Conservation (phyloP, 1,284 basidiomycete genomes). For the Puccinia coronata region DNA sequence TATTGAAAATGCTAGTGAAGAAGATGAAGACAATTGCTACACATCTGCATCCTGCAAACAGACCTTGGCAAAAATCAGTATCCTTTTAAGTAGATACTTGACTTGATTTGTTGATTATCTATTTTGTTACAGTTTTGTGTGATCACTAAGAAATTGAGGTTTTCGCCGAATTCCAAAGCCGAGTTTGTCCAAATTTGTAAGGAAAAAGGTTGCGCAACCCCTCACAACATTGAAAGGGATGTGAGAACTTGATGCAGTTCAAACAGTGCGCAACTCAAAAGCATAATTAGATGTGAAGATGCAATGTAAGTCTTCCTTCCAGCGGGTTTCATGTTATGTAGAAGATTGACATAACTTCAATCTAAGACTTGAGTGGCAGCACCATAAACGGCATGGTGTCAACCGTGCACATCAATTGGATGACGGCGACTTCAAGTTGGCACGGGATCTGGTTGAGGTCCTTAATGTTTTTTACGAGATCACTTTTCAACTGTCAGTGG, state of each 20-base stretch:
- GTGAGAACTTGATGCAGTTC: background rate
- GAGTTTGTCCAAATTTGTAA: background rate
- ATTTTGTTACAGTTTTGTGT: background rate
- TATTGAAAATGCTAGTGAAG: no score
- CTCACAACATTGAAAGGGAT: constrained; percentile 10
- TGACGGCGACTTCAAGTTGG: background rate
- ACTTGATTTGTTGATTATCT: background rate
- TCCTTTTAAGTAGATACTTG: no score
- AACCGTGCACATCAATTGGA: background rate
- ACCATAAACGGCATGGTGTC: constrained; percentile 3
- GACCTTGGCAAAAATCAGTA: background rate
- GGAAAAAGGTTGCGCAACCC: background rate
- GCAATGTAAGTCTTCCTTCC: background rate
- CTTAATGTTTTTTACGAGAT: background rate
- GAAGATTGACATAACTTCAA: background rate
- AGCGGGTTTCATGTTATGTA: background rate
- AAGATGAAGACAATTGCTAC: no score
- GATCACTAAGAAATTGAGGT: background rate
- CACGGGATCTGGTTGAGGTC: background rate
- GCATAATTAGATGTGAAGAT: background rate
- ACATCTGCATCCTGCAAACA: background rate
- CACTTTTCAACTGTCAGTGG: background rate
- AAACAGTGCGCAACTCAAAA: background rate
- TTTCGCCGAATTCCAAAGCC: background rate
- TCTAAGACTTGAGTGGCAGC: constrained; percentile 27